Base-by-base conservation (phyloP, 2,329 filamentous ascomycete species). In the Gaeumannomyces sp. region DNA sequence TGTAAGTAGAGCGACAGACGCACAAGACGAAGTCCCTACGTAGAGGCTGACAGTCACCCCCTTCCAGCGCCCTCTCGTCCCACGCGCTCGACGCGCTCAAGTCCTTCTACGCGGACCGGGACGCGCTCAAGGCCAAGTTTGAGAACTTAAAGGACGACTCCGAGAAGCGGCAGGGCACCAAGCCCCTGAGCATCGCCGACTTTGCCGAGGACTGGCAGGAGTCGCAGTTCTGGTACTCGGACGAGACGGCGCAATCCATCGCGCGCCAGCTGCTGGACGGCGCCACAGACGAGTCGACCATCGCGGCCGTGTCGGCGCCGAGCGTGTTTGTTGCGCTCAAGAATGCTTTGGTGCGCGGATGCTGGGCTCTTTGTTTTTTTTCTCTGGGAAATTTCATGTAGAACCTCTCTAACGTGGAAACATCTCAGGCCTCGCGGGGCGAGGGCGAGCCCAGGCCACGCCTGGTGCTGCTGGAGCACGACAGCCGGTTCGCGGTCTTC, bases 181-280 rank as follows among this genome's bases (percentile, higher is more conserved):
- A 68, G 38, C 73, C 74, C 56, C 67, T 84, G 64, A 80, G 78
- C 22, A 94, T 94, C 85, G 85, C 90, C 35, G 79, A 83, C 1
- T 95, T 94, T 71, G 81, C 81, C 1, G 91, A 94, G 76, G 89
- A 94, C 75, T 95, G 91, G 91, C 91, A 93, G 72, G 85, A 89
- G 71, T 89, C 85, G 67, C 91, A 94, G 76, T 95, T 95, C 72
- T 95, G 91, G 91, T 92, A 92, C 73, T 86, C 85, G 11, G 87
- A 93, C 64, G 84, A 88, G 68, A 93, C 90, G 29, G 91, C 91
- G 0, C 80, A 75, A 1, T 72, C 80, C 6, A 76, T 91, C 27
- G 91, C 90, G 1, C 78, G 80, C 64, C 83, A 91, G 71, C 79
- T 95, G 45, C 81, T 94, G 1, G 79, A 85, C 5, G 87, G 81